phyloP scores from a whole-genome alignment of 1,139 yeast species.

The Spathaspora jeffriesii region DNA sequence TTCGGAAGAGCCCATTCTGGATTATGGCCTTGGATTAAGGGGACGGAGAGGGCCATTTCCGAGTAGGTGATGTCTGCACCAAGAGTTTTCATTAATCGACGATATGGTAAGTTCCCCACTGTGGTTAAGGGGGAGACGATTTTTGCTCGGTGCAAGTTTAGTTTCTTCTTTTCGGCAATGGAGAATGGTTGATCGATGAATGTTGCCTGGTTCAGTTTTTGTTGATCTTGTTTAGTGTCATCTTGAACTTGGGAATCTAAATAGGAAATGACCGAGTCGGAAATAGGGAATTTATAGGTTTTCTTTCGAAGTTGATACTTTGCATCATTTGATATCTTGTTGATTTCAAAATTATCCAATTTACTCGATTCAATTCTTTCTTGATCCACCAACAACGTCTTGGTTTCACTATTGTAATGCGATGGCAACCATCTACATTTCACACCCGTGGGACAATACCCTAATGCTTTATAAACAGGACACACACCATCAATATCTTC shows the following conservation, averaged over 20 bases:
- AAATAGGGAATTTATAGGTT: slow-evolving; percentile 54
- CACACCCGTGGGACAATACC: slow-evolving; percentile 89
- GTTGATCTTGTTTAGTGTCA: slow-evolving; percentile 28
- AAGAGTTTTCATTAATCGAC: slow-evolving; percentile 85
- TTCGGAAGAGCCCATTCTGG: slow-evolving; percentile 98
- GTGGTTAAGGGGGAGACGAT: slow-evolving; percentile 96
- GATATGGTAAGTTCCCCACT: slow-evolving; percentile 94
- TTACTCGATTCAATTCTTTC: slow-evolving; percentile 36
- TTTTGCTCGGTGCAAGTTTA: slow-evolving; percentile 71
- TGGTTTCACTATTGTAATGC: slow-evolving; percentile 59
- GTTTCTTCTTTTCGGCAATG: slow-evolving; percentile 75
- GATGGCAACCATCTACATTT: slow-evolving; percentile 89
- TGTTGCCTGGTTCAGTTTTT: slow-evolving; percentile 33
- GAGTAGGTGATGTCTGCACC: slow-evolving; percentile 95
- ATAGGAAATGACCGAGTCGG: slow-evolving; percentile 55
- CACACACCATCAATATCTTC: slow-evolving; percentile 74
- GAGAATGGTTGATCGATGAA: slow-evolving; percentile 79
- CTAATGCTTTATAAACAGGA: slow-evolving; percentile 81
- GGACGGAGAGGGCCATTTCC: slow-evolving; percentile 92
- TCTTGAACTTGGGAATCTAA: slow-evolving; percentile 50
- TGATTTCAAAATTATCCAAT: slow-evolving; percentile 56
- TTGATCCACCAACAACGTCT: slow-evolving; percentile 44
- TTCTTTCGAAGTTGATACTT: slow-evolving; percentile 66
- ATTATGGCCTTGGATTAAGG: slow-evolving; percentile 85
- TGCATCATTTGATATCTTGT: slow-evolving; percentile 53